A percentile compares a stretch with the other conserved stretches of the same genome.
These are phyloP conservation scores for Sutorius eximius DNA, from an alignment of 1,284 basidiomycete genomes.

Conservation along the genomic window DNA sequence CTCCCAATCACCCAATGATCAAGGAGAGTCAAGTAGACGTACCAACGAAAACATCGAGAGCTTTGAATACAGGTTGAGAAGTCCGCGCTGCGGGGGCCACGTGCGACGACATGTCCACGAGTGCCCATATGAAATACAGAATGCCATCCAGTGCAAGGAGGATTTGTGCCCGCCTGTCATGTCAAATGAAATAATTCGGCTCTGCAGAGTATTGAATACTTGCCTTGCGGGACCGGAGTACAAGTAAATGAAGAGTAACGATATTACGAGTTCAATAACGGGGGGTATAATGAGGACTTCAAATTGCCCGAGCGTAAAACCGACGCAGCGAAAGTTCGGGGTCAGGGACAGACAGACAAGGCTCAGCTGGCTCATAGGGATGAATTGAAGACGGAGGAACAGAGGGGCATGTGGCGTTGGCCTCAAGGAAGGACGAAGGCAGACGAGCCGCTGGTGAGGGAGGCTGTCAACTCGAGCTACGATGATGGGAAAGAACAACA, in stretches of 20 bases:
- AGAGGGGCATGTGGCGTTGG: conserved; percentile 26
- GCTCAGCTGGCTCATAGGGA: conserved; percentile 35
- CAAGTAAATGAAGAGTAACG: conserved; percentile 50
- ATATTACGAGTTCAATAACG: conserved; percentile 59
- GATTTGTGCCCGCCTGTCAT: conserved; percentile 47
- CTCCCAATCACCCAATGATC: neutral
- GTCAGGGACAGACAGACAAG: conserved; percentile 68
- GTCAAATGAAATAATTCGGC: neutral
- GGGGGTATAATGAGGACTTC: conserved; percentile 60
- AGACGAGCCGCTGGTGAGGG: conserved; percentile 21
- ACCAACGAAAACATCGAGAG: conserved; percentile 49
- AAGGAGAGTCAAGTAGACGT: conserved; percentile 17
- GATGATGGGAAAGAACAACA: conserved; percentile 27
- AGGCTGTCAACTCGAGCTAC: conserved; percentile 3
- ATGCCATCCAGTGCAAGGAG: conserved; percentile 63
- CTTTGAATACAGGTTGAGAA: conserved; percentile 37
- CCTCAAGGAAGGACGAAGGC: conserved; percentile 21
- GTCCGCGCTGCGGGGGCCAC: conserved; percentile 49
- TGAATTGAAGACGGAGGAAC: neutral
- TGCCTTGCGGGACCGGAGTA: conserved; percentile 56
- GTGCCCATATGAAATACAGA: conserved; percentile 55
- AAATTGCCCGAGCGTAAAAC: conserved; percentile 49
- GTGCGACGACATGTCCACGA: conserved; percentile 62
- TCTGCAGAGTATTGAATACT: conserved; percentile 27
- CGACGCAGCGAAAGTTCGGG: conserved; percentile 67